A percentile compares a stretch with the other conserved stretches of the same genome.
Evolutionary conservation across 23 red algal genomes (phyloP).

Genomic region (Cyanidioschyzon merolae): DNA sequence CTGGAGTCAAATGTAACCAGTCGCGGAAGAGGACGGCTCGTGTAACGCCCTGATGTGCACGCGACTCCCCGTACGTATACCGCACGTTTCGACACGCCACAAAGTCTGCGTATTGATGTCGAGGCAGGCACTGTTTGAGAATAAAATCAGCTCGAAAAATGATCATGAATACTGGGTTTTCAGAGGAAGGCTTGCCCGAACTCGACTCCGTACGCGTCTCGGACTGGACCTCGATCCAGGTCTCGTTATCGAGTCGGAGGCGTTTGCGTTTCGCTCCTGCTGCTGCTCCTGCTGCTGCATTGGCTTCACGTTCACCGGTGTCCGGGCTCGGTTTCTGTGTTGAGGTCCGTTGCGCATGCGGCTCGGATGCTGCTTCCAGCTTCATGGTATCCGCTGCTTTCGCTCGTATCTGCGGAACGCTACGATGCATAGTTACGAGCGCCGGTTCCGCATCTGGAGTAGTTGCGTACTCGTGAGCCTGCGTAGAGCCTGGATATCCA

Average conservation of each 20-base stretch:
- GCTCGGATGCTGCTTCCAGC: too few species aligned
- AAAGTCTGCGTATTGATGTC: not conserved
- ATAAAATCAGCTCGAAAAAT: constrained; percentile 1
- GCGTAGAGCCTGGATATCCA: too few species aligned
- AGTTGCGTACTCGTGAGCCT: too few species aligned
- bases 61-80: constrained; percentile 1
- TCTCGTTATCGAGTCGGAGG: not conserved
- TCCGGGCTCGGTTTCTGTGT: too few species aligned
- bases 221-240: not conserved
- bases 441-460: too few species aligned
- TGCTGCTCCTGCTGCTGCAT: constrained; percentile 20
- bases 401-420: too few species aligned
- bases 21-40: constrained; percentile 32
- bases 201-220: not conserved
- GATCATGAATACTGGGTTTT: not conserved
- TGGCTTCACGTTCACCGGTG: too few species aligned
- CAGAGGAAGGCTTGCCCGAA: not conserved
- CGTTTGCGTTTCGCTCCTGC: not conserved
- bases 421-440: too few species aligned
- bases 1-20: constrained; percentile 24
- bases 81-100: constrained; percentile 16
- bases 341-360: too few species aligned
- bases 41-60: constrained; percentile 7
- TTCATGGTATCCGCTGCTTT: too few species aligned
- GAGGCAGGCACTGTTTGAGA: constrained; percentile 10